A percentile compares a stretch with the other conserved stretches of the same genome.
phyloP scores from a whole-genome alignment of 2,329 filamentous ascomycete species.

The Paradendryphiella salina region DNA sequence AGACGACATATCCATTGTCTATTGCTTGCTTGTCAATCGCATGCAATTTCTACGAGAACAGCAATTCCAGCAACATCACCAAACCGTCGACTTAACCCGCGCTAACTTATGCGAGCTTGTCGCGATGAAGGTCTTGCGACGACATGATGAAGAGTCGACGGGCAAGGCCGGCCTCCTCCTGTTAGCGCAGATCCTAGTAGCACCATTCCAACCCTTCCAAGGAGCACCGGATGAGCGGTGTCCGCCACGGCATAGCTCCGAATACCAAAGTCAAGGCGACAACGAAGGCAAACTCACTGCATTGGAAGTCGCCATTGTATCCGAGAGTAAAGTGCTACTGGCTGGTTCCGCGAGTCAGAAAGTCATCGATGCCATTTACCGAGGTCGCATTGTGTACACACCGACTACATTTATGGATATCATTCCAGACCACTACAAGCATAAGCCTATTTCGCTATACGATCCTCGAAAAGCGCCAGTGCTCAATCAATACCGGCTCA shows the following conservation, averaged over 20 bases:
- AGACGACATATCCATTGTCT: constrained; percentile 80
- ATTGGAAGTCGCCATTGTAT: constrained; percentile 80
- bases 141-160: constrained; percentile 76
- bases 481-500: constrained; percentile 82
- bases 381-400: constrained; percentile 78
- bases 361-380: constrained; percentile 81
- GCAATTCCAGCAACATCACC: constrained; percentile 72
- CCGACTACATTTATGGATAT: constrained; percentile 81
- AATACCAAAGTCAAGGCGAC: constrained; percentile 52
- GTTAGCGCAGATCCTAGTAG: constrained; percentile 77
- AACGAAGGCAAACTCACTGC: constrained; percentile 69
- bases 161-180: constrained; percentile 71
- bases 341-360: constrained; percentile 78
- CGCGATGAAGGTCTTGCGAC: constrained; percentile 74
- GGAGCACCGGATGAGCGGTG: constrained; percentile 72
- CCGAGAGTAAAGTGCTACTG: constrained; percentile 77
- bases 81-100: constrained; percentile 78
- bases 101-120: constrained; percentile 79
- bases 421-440: constrained; percentile 83
- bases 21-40: constrained; percentile 80
- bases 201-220: constrained; percentile 84
- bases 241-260: constrained; percentile 56
- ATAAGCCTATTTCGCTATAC: constrained; percentile 79
- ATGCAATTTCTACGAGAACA: constrained; percentile 80
- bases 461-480: constrained; percentile 74